phyloP scores from a whole-genome alignment of 2,329 filamentous ascomycete species.

The Cryphonectria naterciae region DNA sequence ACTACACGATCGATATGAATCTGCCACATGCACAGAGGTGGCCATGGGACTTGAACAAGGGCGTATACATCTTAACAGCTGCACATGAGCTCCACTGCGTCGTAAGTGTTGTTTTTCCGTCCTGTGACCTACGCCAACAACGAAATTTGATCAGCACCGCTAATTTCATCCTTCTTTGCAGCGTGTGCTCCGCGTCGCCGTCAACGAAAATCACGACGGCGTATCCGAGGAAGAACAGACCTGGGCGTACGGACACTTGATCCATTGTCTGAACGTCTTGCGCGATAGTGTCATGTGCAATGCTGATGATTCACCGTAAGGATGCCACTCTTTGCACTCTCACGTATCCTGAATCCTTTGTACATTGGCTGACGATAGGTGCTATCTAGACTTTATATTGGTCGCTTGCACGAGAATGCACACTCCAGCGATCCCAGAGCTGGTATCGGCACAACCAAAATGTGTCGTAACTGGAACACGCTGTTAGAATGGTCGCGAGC shows the following conservation, averaged over 20 bases:
- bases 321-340: neutral
- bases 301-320: constrained; percentile 28
- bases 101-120: constrained; percentile 18
- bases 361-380: neutral
- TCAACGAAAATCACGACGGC: constrained; percentile 29
- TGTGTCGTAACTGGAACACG: constrained; percentile 30
- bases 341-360: neutral
- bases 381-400: constrained; percentile 21
- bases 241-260: constrained; percentile 29
- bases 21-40: constrained; percentile 30
- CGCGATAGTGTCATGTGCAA: constrained; percentile 29
- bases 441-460: constrained; percentile 28
- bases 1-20: constrained; percentile 22
- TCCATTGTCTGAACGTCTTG: constrained; percentile 31
- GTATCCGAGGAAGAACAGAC: constrained; percentile 26
- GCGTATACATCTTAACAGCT: constrained; percentile 29
- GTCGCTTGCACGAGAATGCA: constrained; percentile 28
- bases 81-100: constrained; percentile 32
- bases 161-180: constrained; percentile 6
- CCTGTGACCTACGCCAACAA: neutral
- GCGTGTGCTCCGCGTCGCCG: constrained; percentile 22
- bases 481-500: constrained; percentile 27
- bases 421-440: constrained; percentile 27
- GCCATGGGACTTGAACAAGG: constrained; percentile 30
- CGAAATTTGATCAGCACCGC: neutral